Base-by-base conservation (phyloP, 2,329 filamentous ascomycete species). In the Colletotrichum tropicale region DNA sequence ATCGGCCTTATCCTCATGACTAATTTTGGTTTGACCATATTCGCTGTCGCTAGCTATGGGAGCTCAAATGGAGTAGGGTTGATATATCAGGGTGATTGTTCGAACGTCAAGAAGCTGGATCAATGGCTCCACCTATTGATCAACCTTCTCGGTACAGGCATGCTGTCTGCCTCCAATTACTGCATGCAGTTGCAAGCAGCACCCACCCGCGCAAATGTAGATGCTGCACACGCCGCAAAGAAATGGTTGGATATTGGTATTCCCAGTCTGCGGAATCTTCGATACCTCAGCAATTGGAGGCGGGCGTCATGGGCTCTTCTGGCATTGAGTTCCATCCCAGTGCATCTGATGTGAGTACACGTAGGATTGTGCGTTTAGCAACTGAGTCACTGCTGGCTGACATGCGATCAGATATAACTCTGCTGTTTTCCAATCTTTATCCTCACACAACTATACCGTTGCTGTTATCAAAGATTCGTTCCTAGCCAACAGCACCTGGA, bases 221-320 rank as follows among this genome's bases (percentile, higher is more conserved):
- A 84, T 26, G 24, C 76, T 15, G 88, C 88, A 0, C 90, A 92
- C 80, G 67, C 77, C 0, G 76, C 80, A 55, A 80, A 83, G 5
- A 81, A 78, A 18, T 87, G 85, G 84, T 79, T 90, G 1, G 85
- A 87, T 38, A 86, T 89, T 61, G 88, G 89, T 0, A 79, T 88
- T 2, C 81, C 64, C 5, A 72, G 70, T 9, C 16, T 72, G 4
- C 70, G 36, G 3, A 72, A 66, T 8, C 24, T 70, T 52, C 43
- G n/a, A 13, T 52, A 52, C 10, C 26, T 72, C 32, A 48, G 34
- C 13, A 48, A 55, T 5, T 56, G 60, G 68, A 65, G 61, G 24
- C 38, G 28, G 28, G 30, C 16, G 9, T 71, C 60, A 32, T 71
- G 30, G 68, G 38, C 60, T n/a, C 32, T 71, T 8, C 21, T 71